Conservation (phyloP, 805 yeast genomes). For the Kurtzmaniella fragi region DNA sequence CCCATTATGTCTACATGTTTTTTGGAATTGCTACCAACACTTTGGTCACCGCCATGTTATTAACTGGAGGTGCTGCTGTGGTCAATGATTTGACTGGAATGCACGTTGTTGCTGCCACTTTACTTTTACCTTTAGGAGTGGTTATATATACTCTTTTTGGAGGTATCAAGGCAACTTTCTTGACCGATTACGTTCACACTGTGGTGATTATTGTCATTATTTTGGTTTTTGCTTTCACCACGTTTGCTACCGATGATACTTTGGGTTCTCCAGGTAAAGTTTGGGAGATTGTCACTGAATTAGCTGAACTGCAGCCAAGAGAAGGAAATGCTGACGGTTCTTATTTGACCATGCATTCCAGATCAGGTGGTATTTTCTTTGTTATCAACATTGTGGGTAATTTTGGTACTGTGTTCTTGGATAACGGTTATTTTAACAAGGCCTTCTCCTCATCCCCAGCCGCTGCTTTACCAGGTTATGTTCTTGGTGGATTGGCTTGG, state of each 20-base stretch:
- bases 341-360: conserved; percentile 81
- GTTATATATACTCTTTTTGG: conserved; percentile 40
- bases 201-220: conserved; percentile 68
- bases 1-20: conserved; percentile 66
- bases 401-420: conserved; percentile 84
- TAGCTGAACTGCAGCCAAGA: conserved; percentile 60
- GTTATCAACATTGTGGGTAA: conserved; percentile 85
- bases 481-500: conserved; percentile 87
- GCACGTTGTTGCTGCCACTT: conserved; percentile 75
- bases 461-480: conserved; percentile 82
- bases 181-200: conserved; percentile 41
- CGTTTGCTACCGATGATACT: conserved; percentile 62
- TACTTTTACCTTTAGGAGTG: conserved; percentile 78
- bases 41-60: conserved; percentile 85
- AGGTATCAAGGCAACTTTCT: conserved; percentile 42
- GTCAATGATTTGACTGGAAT: conserved; percentile 74
- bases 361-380: conserved; percentile 82
- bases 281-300: conserved; percentile 64
- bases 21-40: conserved; percentile 87
- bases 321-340: conserved; percentile 82
- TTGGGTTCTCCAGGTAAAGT: conserved; percentile 82
- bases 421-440: conserved; percentile 85
- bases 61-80: conserved; percentile 88
- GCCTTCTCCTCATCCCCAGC: conserved; percentile 83
- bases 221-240: conserved; percentile 73